phyloP scores from a whole-genome alignment of 2,329 filamentous ascomycete species.

The Plenodomus lindquistii region DNA sequence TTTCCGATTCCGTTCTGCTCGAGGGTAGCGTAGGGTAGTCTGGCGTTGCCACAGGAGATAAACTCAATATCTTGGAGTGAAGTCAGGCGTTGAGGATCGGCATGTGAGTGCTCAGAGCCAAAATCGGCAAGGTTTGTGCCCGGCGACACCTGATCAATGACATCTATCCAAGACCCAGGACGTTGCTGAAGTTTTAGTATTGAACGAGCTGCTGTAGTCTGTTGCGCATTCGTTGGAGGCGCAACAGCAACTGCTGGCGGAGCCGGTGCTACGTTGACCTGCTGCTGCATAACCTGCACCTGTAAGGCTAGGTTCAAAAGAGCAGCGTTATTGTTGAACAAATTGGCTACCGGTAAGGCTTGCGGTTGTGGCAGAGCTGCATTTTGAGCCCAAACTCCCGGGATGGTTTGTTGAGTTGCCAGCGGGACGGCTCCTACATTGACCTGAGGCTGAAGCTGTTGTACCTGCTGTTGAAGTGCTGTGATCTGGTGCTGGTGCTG shows the following conservation, averaged over 20 bases:
- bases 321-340: slow-evolving; percentile 1
- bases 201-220: slow-evolving; percentile 17
- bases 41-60: slow-evolving; percentile 65
- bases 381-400: background rate
- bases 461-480: slow-evolving; percentile 18
- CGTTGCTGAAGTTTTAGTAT: slow-evolving; percentile 44
- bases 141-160: slow-evolving; percentile 57
- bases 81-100: slow-evolving; percentile 30
- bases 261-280: slow-evolving; percentile 3
- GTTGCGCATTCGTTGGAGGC: slow-evolving; percentile 5
- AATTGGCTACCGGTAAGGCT: slow-evolving; percentile 1
- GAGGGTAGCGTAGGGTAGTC: slow-evolving; percentile 40
- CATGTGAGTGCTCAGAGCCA: slow-evolving; percentile 41
- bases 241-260: slow-evolving; percentile 4
- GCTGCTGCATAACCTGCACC: slow-evolving; percentile 6
- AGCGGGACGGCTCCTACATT: background rate
- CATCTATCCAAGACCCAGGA: slow-evolving; percentile 54
- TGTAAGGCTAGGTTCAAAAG: slow-evolving; percentile 4
- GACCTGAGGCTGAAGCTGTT: slow-evolving; percentile 2
- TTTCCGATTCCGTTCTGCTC: slow-evolving; percentile 42
- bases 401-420: background rate
- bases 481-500: slow-evolving; percentile 20
- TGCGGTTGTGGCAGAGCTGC: background rate
- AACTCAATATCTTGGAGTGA: slow-evolving; percentile 54
- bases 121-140: slow-evolving; percentile 50